phyloP scores from a whole-genome alignment of 2,329 filamentous ascomycete species.

The Paecilomyces formosus region DNA sequence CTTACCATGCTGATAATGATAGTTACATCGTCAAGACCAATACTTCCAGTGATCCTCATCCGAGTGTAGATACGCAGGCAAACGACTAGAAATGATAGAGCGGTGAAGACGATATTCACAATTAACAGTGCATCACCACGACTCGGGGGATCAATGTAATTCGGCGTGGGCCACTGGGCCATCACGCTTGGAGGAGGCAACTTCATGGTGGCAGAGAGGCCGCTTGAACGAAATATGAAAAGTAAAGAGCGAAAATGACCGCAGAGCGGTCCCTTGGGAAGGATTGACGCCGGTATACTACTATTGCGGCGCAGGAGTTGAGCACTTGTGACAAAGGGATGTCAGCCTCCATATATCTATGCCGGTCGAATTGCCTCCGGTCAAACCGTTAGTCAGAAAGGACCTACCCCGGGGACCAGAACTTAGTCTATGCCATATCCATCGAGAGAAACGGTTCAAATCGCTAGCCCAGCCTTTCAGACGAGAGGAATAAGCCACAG shows the following conservation, averaged over 20 bases:
- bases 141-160: conserved; percentile 39
- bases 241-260: neutral
- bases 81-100: conserved; percentile 34
- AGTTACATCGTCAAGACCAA: conserved; percentile 41
- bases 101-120: conserved; percentile 33
- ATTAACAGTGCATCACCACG: conserved; percentile 38
- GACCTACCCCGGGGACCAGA: neutral
- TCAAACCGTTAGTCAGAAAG: neutral
- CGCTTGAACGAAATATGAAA: neutral
- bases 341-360: neutral
- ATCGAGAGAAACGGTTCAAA: neutral
- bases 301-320: neutral
- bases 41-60: conserved; percentile 36
- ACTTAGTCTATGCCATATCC: neutral
- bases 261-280: neutral
- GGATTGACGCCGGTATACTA: neutral
- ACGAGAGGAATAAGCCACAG: neutral
- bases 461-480: neutral
- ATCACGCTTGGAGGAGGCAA: neutral
- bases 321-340: neutral
- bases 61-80: conserved; percentile 41
- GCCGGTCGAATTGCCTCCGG: neutral
- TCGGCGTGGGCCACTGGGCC: conserved; percentile 38
- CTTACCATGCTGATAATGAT: conserved; percentile 37
- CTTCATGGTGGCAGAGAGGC: neutral